Conservation (phyloP, 1,284 basidiomycete species). For the Fistulina hepatica region DNA sequence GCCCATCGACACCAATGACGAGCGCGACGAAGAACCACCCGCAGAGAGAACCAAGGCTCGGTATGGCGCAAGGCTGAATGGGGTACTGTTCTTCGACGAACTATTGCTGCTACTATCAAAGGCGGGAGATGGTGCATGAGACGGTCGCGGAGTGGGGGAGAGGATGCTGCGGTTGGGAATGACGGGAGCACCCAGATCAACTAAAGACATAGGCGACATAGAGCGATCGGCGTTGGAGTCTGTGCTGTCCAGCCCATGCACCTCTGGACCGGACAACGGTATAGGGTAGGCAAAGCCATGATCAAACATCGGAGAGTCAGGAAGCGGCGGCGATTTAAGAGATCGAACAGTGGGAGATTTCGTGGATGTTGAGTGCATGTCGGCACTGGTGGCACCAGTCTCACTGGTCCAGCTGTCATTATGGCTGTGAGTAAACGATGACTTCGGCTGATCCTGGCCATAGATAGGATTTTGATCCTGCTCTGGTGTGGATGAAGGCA, state of each 20-base stretch:
- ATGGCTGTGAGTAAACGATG: too few relatives aligned
- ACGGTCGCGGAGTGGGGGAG: background rate
- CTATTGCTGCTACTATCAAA: conserved; percentile 24
- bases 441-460: too few relatives aligned
- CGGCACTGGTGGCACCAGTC: too few relatives aligned
- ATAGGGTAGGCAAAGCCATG: background rate
- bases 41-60: conserved; percentile 54
- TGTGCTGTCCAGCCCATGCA: background rate
- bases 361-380: too few relatives aligned
- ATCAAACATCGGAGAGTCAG: background rate
- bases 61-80: conserved; percentile 39
- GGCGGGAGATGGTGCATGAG: background rate
- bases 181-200: background rate
- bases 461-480: too few relatives aligned
- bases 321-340: too few relatives aligned
- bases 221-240: background rate
- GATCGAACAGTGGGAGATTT: too few relatives aligned
- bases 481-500: too few relatives aligned
- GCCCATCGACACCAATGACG: conserved; percentile 65
- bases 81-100: conserved; percentile 42
- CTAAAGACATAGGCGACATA: background rate
- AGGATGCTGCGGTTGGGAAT: background rate
- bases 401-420: too few relatives aligned
- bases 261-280: background rate
- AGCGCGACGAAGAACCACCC: conserved; percentile 60